These are phyloP conservation scores for Cyclanthera cordifolia DNA, from an alignment of 306 rosid species.

Conservation along the genomic window DNA sequence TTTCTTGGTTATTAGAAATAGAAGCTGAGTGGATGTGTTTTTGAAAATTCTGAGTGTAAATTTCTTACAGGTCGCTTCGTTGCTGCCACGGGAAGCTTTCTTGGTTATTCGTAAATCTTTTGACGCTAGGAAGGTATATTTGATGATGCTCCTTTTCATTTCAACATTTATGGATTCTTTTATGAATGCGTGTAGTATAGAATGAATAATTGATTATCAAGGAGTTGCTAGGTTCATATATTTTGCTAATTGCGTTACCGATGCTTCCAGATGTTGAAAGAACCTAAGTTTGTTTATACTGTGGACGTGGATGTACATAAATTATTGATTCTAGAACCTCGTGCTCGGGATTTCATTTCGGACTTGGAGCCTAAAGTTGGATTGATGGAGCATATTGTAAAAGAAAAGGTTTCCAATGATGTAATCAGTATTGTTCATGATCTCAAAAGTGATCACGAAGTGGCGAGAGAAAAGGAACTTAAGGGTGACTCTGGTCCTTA, in stretches of 20 bases:
- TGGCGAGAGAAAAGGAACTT: constrained; percentile 25
- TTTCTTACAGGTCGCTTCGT: constrained; percentile 66
- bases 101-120: constrained; percentile 74
- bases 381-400: constrained; percentile 48
- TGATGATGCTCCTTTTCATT: not conserved
- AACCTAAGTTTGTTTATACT: constrained; percentile 80
- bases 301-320: constrained; percentile 83
- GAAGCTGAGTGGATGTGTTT: not conserved
- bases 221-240: not conserved
- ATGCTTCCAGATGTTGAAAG: constrained; percentile 49
- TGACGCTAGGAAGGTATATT: constrained; percentile 86
- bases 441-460: constrained; percentile 26
- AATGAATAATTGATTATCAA: not conserved
- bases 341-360: constrained; percentile 72
- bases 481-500: constrained; percentile 18
- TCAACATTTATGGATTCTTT: not conserved
- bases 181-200: not conserved
- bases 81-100: constrained; percentile 78
- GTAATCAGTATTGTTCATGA: constrained; percentile 42
- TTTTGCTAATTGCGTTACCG: constrained; percentile 19
- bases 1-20: not conserved
- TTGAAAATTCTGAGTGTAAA: not conserved
- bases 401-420: constrained; percentile 36
- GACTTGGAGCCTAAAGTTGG: constrained; percentile 74
- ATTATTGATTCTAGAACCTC: constrained; percentile 62